Evolutionary conservation across 176 grass and related monocot species (phyloP), one percentile per base, ranked within the genome.

Genomic region (Cymbopogon citratus): DNA sequence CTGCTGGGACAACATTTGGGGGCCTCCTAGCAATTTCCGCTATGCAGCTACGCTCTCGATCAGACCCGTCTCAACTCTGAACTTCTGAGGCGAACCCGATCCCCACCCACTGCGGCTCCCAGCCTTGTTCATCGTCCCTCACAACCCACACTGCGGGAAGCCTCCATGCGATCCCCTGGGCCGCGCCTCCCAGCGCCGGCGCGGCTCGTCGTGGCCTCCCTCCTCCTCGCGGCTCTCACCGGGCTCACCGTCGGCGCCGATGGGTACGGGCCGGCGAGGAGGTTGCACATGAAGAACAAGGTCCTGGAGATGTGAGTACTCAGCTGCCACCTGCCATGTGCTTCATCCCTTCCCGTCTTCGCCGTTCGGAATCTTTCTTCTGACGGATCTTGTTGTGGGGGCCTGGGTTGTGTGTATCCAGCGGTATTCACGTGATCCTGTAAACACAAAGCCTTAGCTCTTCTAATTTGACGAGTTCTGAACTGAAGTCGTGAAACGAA

Each of bases 291-390:
- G 95, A 85, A 87, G 80, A 91, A 86, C 63, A 95, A 95, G 90
- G 95, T 95, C 71, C 77, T 86, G 26, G 77, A 93, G 54, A 98
- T 98, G 95, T 98, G 82, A 94, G 95, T 89, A 56, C 45, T 31
- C 40, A 65, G 2, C 29, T 62, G 38, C 41, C n/a, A 19, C 61
- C 29, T 62, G 38, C 41, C n/a, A 19, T 66, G 8, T 67, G 44
- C 65, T 44, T 61, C 49, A 24, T 45, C 29, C 49, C 34, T 35
- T 35, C 77, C 38, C 14, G 23, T 12, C 51, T 41, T 59, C 23
- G 27, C 46, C 14, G 2, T 59, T 34, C 40, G 10, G 5, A 34
- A 80, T 49, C 12, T 43, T 80, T 63, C 57, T 45, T 39, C 78
- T 76, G 21, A 46, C 11, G 45, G 69, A 57, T 76, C 60, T 77